These are phyloP conservation scores for Wickerhamiella musiphila DNA, from an alignment of 805 yeast species.

Conservation along the genomic window DNA sequence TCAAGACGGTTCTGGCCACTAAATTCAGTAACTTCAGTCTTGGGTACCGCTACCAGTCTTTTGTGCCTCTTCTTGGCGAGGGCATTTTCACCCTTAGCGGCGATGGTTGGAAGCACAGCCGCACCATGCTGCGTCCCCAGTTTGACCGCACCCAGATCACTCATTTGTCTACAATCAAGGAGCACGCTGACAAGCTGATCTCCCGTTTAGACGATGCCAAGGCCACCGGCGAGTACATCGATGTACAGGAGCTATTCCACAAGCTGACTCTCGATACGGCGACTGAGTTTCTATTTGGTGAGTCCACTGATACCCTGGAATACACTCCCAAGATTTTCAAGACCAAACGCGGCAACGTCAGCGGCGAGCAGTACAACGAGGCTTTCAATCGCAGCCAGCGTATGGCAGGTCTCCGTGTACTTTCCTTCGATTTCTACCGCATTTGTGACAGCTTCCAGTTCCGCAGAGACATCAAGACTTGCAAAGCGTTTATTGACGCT, in stretches of 20 bases:
- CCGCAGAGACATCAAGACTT: conserved; percentile 19
- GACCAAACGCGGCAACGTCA: conserved; percentile 13
- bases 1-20: conserved; percentile 17
- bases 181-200: conserved; percentile 14
- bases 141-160: conserved; percentile 11
- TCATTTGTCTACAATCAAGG: conserved; percentile 9
- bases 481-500: conserved; percentile 25
- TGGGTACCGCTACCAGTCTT: conserved; percentile 15
- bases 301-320: conserved; percentile 15
- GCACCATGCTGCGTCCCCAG: conserved; percentile 19
- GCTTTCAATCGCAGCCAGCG: conserved; percentile 13
- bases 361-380: conserved; percentile 15
- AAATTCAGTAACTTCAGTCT: conserved; percentile 17
- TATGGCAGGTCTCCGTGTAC: conserved; percentile 12
- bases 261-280: conserved; percentile 16
- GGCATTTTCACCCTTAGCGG: conserved; percentile 20
- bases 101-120: conserved; percentile 20
- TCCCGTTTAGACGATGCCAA: conserved; percentile 5
- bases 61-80: conserved; percentile 15
- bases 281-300: conserved; percentile 18
- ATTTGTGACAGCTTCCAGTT: conserved; percentile 19
- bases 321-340: conserved; percentile 6
- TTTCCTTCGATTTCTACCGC: conserved; percentile 12
- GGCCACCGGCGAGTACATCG: conserved; percentile 9
- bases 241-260: conserved; percentile 15